Conservation (phyloP, 768 basidiomycete genomes). For the Holtermannia corniformis region DNA sequence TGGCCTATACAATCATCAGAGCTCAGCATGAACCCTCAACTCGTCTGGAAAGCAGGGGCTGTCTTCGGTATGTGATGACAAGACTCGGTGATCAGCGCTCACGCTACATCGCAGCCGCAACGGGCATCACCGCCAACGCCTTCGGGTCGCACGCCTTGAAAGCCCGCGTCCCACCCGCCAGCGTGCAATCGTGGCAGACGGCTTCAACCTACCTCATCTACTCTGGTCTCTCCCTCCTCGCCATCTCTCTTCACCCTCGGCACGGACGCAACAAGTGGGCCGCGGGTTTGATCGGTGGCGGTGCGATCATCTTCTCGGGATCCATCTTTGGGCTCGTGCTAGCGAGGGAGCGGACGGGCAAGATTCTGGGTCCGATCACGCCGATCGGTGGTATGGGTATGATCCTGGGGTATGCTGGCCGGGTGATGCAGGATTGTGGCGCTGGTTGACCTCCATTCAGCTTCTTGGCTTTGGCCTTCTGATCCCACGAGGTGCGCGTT, state of each 20-base stretch:
- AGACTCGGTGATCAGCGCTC: neutral
- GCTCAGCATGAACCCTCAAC: conserved; percentile 23
- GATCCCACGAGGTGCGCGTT: neutral
- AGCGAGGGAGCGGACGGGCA: conserved; percentile 27
- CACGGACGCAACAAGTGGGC: conserved; percentile 14
- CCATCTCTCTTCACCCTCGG: conserved; percentile 30
- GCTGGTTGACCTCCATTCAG: neutral
- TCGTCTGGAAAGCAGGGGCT: conserved; percentile 26
- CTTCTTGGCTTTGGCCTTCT: conserved; percentile 7
- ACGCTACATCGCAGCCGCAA: conserved; percentile 18
- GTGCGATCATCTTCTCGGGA: conserved; percentile 29
- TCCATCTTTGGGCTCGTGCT: conserved; percentile 37
- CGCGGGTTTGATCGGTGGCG: conserved; percentile 24
- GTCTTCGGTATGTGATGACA: conserved; percentile 19
- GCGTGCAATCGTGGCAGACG: conserved; percentile 28
- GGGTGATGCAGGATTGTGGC: neutral
- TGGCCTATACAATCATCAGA: no score
- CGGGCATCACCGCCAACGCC: conserved; percentile 31
- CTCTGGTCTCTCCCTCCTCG: conserved; percentile 37
- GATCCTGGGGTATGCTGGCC: conserved; percentile 37
- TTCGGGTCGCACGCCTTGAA: conserved; percentile 40
- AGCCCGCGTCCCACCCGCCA: conserved; percentile 19
- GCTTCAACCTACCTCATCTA: conserved; percentile 38
- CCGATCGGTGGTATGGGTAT: conserved; percentile 35
- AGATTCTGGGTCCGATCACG: conserved; percentile 32